Base-by-base conservation (phyloP, 306 rosid genomes). In the Echinosophora koreensis region DNA sequence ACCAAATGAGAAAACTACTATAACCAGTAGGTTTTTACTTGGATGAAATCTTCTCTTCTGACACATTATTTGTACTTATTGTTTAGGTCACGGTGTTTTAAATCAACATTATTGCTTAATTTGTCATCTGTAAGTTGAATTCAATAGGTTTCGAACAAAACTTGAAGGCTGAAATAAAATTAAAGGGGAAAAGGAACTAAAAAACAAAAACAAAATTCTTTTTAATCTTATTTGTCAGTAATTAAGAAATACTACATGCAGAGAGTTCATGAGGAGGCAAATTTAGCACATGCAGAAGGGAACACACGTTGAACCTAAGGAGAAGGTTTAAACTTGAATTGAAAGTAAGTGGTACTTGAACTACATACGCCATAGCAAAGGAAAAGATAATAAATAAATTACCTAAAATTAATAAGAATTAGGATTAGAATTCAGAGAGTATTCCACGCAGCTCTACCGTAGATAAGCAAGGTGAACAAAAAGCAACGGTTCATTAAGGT, bases 391-490 rank as follows among this genome's bases (percentile, higher is more conserved):
- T 42, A 52, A 73, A 86, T 42, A 52, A 73, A 86, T 80, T 69
- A 82, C 90, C 78, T 58, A 17, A 32, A 61, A 61, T 22, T 30
- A 51, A 38, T 37, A 13, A 68, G 82, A 86, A 30, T 0, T 30
- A 30, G 32, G 32, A 30, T 30, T 30, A 30, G 32, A 30, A 30
- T 30, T 30, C 2, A 30, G 3, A 4, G n/a, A 8, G 11, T 69
- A 16, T 50, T 51, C 5, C 16, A 10, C 8, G 44, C 44, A 70
- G 62, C 69, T 34, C 42, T 59, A 38, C 65, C 54, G 12, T 34
- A 51, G 42, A 14, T 57, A 44, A 73, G 59, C 56, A 57, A 38
- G 17, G 52, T 44, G 56, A 80, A 66, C 27, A 67, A 14, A 37
- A 66, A 73, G 71, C 65, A 46, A 57, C 32, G 5, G 60, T 37